phyloP scores from a whole-genome alignment of 306 rosid genomes.

The Glycine soja region DNA sequence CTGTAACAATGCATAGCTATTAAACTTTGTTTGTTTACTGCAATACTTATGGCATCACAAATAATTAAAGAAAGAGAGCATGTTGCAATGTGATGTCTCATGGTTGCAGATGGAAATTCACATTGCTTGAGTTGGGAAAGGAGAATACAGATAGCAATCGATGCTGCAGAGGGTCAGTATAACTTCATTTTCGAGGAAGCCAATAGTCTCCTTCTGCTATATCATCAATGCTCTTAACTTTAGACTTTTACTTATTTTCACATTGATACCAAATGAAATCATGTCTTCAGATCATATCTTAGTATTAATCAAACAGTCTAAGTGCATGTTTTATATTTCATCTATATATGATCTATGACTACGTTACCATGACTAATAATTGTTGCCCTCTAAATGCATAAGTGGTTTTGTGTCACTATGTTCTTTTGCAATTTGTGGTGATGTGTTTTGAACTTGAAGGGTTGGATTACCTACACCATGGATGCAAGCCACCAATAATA shows the following conservation, averaged over 20 bases:
- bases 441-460: constrained; percentile 52
- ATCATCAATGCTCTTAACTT: constrained; percentile 3
- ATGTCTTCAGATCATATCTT: not conserved
- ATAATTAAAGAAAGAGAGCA: constrained; percentile 22
- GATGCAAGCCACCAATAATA: constrained; percentile 77
- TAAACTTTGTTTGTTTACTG: not conserved
- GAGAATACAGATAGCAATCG: constrained; percentile 70
- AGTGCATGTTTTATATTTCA: constrained; percentile 11
- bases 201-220: not conserved
- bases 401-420: constrained; percentile 1
- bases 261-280: not conserved
- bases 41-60: constrained; percentile 7
- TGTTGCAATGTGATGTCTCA: constrained; percentile 37
- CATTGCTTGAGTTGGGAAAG: constrained; percentile 64
- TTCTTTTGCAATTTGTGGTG: constrained; percentile 9
- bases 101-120: constrained; percentile 57
- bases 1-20: not conserved
- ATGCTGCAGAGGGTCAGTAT: constrained; percentile 70
- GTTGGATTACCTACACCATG: constrained; percentile 75
- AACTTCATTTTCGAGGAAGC: constrained; percentile 8
- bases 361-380: constrained; percentile 1
- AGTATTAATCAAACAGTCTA: not conserved
- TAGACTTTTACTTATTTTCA: not conserved
- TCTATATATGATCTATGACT: not conserved
- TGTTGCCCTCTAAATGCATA: not conserved